Percentiles rank a stretch among this genome's conserved stretches.
Evolutionary conservation across 768 basidiomycete species (phyloP).

Genomic region (Tulasnella sp.): DNA sequence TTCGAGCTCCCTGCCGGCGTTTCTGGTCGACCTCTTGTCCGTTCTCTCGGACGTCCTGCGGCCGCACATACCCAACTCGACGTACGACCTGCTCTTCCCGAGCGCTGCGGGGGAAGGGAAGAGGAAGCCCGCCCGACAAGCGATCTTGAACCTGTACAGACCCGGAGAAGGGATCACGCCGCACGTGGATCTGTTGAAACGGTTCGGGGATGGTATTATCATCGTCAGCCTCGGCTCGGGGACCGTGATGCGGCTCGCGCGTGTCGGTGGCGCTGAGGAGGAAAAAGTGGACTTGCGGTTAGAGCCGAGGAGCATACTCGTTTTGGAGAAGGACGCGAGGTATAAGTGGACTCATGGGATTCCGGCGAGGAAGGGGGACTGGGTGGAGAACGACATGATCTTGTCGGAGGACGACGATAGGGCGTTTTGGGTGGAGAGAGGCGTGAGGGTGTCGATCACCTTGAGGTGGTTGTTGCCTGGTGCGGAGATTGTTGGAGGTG

Average conservation of each 20-base stretch:
- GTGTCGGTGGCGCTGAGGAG: conserved; percentile 16
- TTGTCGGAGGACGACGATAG: neutral
- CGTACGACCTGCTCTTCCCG: conserved; percentile 53
- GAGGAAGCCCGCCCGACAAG: conserved; percentile 49
- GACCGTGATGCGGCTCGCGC: conserved; percentile 65
- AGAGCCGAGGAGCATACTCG: conserved; percentile 61
- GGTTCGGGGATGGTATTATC: conserved; percentile 84
- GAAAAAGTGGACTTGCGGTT: conserved; percentile 48
- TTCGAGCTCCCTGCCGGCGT: conserved; percentile 40
- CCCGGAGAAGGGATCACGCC: conserved; percentile 85
- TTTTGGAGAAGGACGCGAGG: conserved; percentile 69
- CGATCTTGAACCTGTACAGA: conserved; percentile 78
- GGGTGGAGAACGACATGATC: conserved; percentile 32
- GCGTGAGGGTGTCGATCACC: conserved; percentile 64
- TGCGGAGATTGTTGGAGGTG: conserved; percentile 60
- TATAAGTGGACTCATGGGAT: conserved; percentile 90
- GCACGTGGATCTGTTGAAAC: conserved; percentile 72
- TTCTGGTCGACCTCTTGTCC: conserved; percentile 43
- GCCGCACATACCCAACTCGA: conserved; percentile 38
- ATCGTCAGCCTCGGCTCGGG: conserved; percentile 74
- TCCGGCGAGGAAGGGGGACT: conserved; percentile 45
- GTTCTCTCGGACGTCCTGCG: conserved; percentile 38
- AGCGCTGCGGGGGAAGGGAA: conserved; percentile 20
- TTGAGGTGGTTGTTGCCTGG: conserved; percentile 79
- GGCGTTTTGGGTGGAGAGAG: conserved; percentile 37